phyloP scores from a whole-genome alignment of 352 stramenopile genomes.

The Globisporangium uncinulatum region DNA sequence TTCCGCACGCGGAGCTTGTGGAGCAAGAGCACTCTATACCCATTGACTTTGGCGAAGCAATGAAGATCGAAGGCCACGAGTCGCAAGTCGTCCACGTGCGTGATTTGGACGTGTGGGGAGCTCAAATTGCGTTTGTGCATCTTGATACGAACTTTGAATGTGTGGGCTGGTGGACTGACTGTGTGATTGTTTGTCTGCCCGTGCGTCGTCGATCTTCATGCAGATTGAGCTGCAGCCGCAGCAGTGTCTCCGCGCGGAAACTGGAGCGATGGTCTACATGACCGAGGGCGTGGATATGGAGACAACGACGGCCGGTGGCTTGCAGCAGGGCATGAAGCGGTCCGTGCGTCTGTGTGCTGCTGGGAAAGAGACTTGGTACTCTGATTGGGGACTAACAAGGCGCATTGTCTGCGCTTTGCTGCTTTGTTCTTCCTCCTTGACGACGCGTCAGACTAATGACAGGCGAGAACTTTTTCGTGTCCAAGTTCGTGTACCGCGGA shows the following conservation, averaged over 20 bases:
- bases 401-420: not conserved
- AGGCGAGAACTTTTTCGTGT: slow-evolving; percentile 78
- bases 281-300: slow-evolving; percentile 90
- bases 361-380: not conserved
- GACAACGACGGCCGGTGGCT: slow-evolving; percentile 87
- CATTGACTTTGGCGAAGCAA: slow-evolving; percentile 78
- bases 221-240: slow-evolving; percentile 85
- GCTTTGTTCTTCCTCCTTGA: not conserved
- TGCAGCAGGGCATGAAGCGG: slow-evolving; percentile 81
- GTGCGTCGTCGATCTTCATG: not conserved
- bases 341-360: slow-evolving; percentile 24
- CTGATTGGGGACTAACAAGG: no score
- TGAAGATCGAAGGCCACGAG: slow-evolving; percentile 77
- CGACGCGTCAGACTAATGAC: slow-evolving; percentile 49
- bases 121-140: not conserved
- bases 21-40: slow-evolving; percentile 67
- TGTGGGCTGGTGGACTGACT: not conserved
- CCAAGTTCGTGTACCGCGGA: slow-evolving; percentile 63
- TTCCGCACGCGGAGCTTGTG: slow-evolving; percentile 21
- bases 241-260: slow-evolving; percentile 91
- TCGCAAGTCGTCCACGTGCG: slow-evolving; percentile 79
- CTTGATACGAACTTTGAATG: not conserved
- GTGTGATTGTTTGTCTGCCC: not conserved
- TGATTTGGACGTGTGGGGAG: not conserved
- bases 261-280: slow-evolving; percentile 95